phyloP scores from a whole-genome alignment of 2,329 filamentous ascomycete genomes.

The Calonectria multiphialidica region DNA sequence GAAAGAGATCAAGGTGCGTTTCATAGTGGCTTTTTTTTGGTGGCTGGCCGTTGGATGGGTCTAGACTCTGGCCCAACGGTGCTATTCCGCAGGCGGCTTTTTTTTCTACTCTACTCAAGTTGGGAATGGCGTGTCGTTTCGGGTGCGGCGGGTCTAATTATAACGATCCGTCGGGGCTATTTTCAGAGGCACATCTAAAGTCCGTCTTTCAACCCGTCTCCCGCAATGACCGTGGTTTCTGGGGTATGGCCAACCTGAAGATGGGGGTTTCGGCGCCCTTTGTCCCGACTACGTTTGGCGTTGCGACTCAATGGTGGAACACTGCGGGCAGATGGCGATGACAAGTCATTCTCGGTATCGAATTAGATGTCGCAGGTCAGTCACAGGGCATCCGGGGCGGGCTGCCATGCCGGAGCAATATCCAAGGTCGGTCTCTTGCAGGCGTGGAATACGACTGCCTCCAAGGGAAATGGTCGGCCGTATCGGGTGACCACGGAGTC shows the following conservation, averaged over 20 bases:
- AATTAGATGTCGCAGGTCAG: background rate
- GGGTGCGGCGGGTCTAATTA: constrained; percentile 21
- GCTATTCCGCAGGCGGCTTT: background rate
- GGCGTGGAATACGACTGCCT: background rate
- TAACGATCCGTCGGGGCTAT: constrained; percentile 4
- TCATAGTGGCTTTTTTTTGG: constrained; percentile 11
- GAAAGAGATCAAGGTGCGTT: constrained; percentile 6
- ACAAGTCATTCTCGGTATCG: constrained; percentile 1
- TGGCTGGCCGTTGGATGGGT: constrained; percentile 27
- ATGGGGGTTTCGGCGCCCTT: background rate
- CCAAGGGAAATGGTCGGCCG: background rate
- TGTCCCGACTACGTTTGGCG: background rate
- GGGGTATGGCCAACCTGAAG: background rate
- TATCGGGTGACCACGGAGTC: constrained; percentile 20
- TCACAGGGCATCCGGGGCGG: background rate
- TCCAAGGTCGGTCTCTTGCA: constrained; percentile 9
- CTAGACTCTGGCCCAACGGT: constrained; percentile 14
- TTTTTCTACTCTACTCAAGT: background rate
- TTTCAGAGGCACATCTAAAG: constrained; percentile 1
- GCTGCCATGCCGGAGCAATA: background rate
- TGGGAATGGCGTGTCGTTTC: background rate
- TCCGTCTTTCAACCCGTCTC: background rate
- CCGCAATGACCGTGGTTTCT: background rate
- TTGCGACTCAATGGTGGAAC: background rate
- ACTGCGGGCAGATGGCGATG: background rate